These are phyloP conservation scores for Onygenales sp. DNA, from an alignment of 2,329 filamentous ascomycete genomes.

Conservation along the genomic window DNA sequence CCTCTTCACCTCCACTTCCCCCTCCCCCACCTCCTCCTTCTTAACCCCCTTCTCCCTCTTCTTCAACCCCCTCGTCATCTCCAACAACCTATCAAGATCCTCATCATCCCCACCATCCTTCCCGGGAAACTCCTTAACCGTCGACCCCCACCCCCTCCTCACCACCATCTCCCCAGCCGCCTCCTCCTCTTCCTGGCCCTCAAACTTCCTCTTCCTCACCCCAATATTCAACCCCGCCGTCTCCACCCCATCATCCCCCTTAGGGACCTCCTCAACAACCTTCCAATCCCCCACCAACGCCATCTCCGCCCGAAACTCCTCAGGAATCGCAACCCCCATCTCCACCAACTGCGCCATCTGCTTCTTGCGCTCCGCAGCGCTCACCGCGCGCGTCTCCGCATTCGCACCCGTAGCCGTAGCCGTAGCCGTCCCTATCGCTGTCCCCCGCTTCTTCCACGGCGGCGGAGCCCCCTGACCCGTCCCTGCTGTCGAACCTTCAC, in stretches of 20 bases:
- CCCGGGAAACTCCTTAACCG: constrained; percentile 31
- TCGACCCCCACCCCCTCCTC: constrained; percentile 36
- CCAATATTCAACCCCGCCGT: constrained; percentile 35
- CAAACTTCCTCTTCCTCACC: constrained; percentile 36
- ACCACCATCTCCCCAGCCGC: constrained; percentile 22
- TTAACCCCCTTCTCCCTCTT: constrained; percentile 19
- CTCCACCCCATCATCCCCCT: constrained; percentile 26
- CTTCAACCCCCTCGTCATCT: constrained; percentile 30
- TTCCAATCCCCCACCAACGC: constrained; percentile 88
- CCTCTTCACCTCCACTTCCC: constrained; percentile 7
- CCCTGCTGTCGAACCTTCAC: too few relatives aligned
- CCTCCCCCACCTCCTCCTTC: constrained; percentile 4
- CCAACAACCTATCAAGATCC: constrained; percentile 35
- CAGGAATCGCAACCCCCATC: constrained; percentile 76
- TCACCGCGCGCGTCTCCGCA: constrained; percentile 32
- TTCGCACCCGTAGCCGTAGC: constrained; percentile 10
- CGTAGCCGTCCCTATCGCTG: background rate
- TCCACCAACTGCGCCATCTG: constrained; percentile 83
- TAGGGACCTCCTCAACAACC: constrained; percentile 44
- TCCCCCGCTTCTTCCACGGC: constrained; percentile 22
- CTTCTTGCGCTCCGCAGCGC: constrained; percentile 61
- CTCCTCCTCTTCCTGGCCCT: constrained; percentile 34
- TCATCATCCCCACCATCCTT: constrained; percentile 22
- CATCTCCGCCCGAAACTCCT: constrained; percentile 67
- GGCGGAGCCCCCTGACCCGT: constrained; percentile 2